Base-by-base conservation (phyloP, 305 asterid species). In the Ilex paraguariensis region DNA sequence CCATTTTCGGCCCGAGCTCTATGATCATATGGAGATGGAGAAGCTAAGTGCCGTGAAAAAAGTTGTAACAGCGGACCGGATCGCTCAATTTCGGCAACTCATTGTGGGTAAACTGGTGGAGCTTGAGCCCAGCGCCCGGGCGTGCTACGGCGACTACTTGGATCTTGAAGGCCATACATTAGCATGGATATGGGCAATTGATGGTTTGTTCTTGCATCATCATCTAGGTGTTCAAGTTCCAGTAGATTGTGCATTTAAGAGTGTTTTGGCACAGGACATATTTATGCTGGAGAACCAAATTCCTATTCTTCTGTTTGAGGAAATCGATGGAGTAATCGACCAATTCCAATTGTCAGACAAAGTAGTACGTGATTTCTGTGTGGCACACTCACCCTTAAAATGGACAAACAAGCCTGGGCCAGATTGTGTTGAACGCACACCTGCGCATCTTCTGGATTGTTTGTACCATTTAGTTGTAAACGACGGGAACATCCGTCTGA, bases 381-480 rank as follows among this genome's bases (percentile, higher is more conserved):
- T 2, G 42, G 42, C 42, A 36, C 1, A 8, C 42, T 36, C 42
- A 4, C 42, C 42, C 2, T 8, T 36, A 4, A 8, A 36, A 36
- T 36, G 6, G 42, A 36, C 9, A 36, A 8, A 36, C 42, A 8
- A 36, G 9, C 3, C 1, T 4, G 12, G 42, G 42, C 42, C 0
- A 36, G 6, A 5, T 8, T 8, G 7, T 5, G 7, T 36, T 36
- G 1, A 36, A 36, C 6, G 9, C 42, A 36, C 6, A 36, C 42
- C 6, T 36, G 42, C 42, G 42, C 42, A 36, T 36, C 42, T 36
- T 5, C 66, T 85, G 1, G 78, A 82, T 45, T 63, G 58, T 14
- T 74, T 84, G 83, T 74, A 82, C 62, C 55, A 42, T 52, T 51
- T 72, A 65, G 73, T 84, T n/a, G 57, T 77, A 0, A 66, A 52